A percentile compares a stretch with the other conserved stretches of the same genome.
These are phyloP conservation scores for Micractinium sp. DNA, from an alignment of 139 green algal species.

Conservation along the genomic window DNA sequence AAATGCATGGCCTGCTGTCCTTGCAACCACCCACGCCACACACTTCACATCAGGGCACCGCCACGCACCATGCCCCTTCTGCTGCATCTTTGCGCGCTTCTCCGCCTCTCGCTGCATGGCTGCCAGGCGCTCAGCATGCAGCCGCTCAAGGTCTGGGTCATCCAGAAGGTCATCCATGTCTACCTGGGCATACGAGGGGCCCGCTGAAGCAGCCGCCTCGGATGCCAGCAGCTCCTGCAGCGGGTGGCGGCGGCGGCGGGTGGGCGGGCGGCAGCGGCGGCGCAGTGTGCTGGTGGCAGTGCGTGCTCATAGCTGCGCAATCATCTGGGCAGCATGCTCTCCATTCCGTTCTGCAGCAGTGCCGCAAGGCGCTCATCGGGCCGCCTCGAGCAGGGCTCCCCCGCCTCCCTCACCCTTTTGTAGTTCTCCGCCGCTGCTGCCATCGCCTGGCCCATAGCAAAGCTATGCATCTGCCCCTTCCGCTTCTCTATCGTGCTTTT, in stretches of 20 bases:
- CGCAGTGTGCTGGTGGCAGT: not conserved
- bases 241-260: not conserved
- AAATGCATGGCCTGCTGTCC: too few species aligned
- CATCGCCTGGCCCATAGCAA: slow-evolving; percentile 88
- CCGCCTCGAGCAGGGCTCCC: not conserved
- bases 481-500: not conserved
- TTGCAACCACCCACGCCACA: not conserved
- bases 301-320: not conserved
- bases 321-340: not conserved
- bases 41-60: too few species aligned
- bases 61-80: slow-evolving; percentile 82
- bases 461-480: slow-evolving; percentile 69
- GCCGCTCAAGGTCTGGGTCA: slow-evolving; percentile 68
- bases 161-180: slow-evolving; percentile 86
- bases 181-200: slow-evolving; percentile 48
- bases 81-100: slow-evolving; percentile 74
- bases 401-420: slow-evolving; percentile 61
- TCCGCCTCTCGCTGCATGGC: slow-evolving; percentile 83
- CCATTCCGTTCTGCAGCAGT: not conserved
- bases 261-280: not conserved
- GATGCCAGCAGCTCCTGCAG: slow-evolving; percentile 55
- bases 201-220: slow-evolving; percentile 31
- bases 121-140: slow-evolving; percentile 77
- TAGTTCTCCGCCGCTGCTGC: slow-evolving; percentile 85
- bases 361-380: not conserved